Percentiles rank a stretch among this genome's conserved stretches.
These are phyloP conservation scores for Penicillium ucsense DNA, from an alignment of 495 filamentous ascomycete genomes.

Conservation along the genomic window DNA sequence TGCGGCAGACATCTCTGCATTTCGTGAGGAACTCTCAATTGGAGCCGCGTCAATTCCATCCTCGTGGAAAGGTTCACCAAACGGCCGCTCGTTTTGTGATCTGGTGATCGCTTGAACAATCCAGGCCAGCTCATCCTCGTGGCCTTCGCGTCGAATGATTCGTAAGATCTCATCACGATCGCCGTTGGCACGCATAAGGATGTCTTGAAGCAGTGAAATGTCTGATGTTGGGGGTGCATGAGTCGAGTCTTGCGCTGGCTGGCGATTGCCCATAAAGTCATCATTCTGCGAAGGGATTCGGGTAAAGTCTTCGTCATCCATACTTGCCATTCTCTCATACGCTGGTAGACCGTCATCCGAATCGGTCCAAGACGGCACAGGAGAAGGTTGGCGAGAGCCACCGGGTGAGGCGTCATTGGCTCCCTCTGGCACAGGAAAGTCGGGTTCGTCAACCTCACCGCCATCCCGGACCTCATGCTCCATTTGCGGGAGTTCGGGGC, in stretches of 20 bases:
- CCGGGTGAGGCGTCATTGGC: constrained; percentile 6
- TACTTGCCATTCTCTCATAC: neutral
- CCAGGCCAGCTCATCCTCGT: constrained; percentile 45
- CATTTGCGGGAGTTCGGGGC: constrained; percentile 3
- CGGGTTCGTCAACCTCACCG: constrained; percentile 1
- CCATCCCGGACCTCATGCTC: constrained; percentile 2
- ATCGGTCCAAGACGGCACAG: constrained; percentile 14
- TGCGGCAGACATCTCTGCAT: neutral
- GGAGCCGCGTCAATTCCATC: neutral
- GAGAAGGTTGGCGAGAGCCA: constrained; percentile 10
- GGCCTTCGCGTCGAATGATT: constrained; percentile 53
- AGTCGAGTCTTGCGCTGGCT: neutral
- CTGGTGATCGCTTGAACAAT: constrained; percentile 30
- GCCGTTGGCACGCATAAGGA: constrained; percentile 44
- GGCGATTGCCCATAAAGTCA: neutral
- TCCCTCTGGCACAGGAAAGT: constrained; percentile 8
- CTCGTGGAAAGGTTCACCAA: constrained; percentile 3
- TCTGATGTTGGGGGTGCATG: constrained; percentile 6
- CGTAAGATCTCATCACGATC: constrained; percentile 48
- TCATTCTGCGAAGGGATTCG: neutral
- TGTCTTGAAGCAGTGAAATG: constrained; percentile 39
- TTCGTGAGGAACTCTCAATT: too few species aligned
- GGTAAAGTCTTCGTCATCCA: neutral
- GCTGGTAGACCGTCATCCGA: constrained; percentile 12
- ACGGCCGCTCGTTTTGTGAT: constrained; percentile 7